Evolutionary conservation across 768 basidiomycete genomes (phyloP).

Genomic region (Lentinula raphanica): DNA sequence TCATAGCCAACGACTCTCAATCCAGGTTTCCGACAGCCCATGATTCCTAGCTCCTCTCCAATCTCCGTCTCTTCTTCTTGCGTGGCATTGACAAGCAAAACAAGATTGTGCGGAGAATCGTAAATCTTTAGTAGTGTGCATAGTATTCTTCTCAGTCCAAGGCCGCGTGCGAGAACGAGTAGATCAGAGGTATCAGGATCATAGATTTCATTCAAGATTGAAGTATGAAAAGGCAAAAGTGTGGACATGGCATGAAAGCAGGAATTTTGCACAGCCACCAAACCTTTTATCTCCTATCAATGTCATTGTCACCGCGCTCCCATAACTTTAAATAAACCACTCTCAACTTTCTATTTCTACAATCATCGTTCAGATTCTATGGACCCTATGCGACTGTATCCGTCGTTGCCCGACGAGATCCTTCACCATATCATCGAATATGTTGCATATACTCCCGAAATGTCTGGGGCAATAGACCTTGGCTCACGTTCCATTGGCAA

Average conservation of each 20-base stretch:
- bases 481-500: too few relatives aligned
- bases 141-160: slow-evolving; percentile 78
- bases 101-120: slow-evolving; percentile 76
- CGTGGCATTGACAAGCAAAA: slow-evolving; percentile 79
- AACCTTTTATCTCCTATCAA: too few relatives aligned
- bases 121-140: slow-evolving; percentile 92
- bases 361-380: too few relatives aligned
- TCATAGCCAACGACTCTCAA: slow-evolving; percentile 81
- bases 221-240: slow-evolving; percentile 62
- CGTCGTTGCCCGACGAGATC: too few relatives aligned
- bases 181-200: slow-evolving; percentile 72
- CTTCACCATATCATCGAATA: too few relatives aligned
- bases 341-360: too few relatives aligned
- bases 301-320: too few relatives aligned
- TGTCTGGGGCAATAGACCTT: too few relatives aligned
- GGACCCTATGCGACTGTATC: too few relatives aligned
- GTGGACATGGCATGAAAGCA: slow-evolving; percentile 33
- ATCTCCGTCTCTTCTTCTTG: slow-evolving; percentile 88
- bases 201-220: slow-evolving; percentile 62
- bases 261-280: too few relatives aligned
- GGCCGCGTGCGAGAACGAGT: slow-evolving; percentile 79
- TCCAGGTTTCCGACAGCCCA: slow-evolving; percentile 87
- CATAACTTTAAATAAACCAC: too few relatives aligned
- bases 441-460: too few relatives aligned
- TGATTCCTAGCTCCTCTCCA: slow-evolving; percentile 86